Evolutionary conservation across 2,329 filamentous ascomycete species (phyloP).

Genomic region (Xylaria sp.): DNA sequence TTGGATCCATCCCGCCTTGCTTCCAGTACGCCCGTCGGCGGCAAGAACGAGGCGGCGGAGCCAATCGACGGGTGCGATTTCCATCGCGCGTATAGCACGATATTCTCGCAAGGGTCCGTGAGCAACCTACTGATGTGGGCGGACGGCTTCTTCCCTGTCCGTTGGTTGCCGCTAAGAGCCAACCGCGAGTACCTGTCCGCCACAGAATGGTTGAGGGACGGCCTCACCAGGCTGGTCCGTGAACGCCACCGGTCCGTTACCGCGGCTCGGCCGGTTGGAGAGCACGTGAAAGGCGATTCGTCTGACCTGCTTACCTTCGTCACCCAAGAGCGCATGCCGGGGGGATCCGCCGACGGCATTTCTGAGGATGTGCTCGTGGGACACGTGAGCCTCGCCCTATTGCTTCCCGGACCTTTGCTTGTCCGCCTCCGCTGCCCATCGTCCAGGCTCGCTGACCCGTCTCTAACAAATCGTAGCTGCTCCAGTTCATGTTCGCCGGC

Average conservation of each 20-base stretch:
- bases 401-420: no score
- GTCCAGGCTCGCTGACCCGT: no score
- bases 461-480: slow-evolving; percentile 14
- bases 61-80: slow-evolving; percentile 2
- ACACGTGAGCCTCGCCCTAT: slow-evolving; percentile 6
- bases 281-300: slow-evolving; percentile 9
- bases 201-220: slow-evolving; percentile 3
- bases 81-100: slow-evolving; percentile 7
- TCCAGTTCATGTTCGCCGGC: slow-evolving; percentile 43
- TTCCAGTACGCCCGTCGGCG: background rate
- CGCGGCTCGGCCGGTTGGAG: slow-evolving; percentile 3
- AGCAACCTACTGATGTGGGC: slow-evolving; percentile 9
- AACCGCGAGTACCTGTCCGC: slow-evolving; percentile 9
- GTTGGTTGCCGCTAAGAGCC: slow-evolving; percentile 5
- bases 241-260: background rate
- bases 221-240: slow-evolving; percentile 5
- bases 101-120: slow-evolving; percentile 4
- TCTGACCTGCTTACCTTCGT: slow-evolving; percentile 17
- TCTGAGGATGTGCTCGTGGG: slow-evolving; percentile 36
- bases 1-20: slow-evolving; percentile 9
- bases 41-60: background rate
- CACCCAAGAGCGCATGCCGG: slow-evolving; percentile 20
- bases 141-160: slow-evolving; percentile 7
- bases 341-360: slow-evolving; percentile 23
- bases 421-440: no score